Evolutionary conservation across 164 flowering plant species (phyloP).

Genomic region (Vitis labrusca): DNA sequence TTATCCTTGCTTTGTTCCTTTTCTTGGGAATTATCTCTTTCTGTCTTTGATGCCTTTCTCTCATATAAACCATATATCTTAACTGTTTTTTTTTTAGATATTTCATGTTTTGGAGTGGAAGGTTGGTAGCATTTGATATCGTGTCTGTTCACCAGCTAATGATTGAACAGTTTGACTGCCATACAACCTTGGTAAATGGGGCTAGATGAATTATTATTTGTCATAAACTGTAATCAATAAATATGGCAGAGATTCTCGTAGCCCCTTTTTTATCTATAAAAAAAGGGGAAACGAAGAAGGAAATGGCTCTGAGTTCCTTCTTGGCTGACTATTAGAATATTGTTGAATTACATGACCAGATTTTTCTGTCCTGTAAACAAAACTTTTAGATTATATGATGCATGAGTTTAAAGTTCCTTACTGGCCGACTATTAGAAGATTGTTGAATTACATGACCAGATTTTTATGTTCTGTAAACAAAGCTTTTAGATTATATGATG

Average conservation of each 20-base stretch:
- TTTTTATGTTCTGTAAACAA: background rate
- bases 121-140: background rate
- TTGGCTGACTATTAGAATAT: too few relatives aligned
- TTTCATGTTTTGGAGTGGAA: background rate
- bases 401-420: too few relatives aligned
- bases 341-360: too few relatives aligned
- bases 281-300: too few relatives aligned
- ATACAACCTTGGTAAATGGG: background rate
- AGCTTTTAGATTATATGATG: background rate
- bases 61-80: background rate
- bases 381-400: too few relatives aligned
- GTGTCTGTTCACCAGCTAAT: background rate
- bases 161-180: background rate
- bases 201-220: too few relatives aligned
- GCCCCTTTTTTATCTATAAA: too few relatives aligned
- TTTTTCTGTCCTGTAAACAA: too few relatives aligned
- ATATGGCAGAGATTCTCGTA: too few relatives aligned
- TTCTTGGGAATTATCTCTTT: background rate
- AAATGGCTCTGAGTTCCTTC: too few relatives aligned
- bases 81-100: too few relatives aligned
- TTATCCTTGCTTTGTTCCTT: background rate
- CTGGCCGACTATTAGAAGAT: background rate
- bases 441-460: background rate
- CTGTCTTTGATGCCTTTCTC: background rate
- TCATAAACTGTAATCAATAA: too few relatives aligned